phyloP scores from a whole-genome alignment of 108 stramenopile species.

The Fistulifera solaris region DNA sequence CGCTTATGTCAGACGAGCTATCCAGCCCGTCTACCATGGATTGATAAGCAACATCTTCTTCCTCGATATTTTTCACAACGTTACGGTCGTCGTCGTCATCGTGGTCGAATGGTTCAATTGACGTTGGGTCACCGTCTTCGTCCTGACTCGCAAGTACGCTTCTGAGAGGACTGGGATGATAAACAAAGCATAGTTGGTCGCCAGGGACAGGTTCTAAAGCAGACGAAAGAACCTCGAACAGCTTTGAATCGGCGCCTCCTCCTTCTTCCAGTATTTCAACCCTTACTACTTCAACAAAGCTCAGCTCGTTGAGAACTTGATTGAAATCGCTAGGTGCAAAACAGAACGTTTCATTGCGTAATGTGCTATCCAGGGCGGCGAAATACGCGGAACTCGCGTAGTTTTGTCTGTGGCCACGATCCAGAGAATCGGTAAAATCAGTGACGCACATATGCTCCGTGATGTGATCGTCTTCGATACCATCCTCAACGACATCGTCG shows the following conservation, averaged over 20 bases:
- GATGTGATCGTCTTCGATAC: slow-evolving; percentile 25
- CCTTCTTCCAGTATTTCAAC: slow-evolving; percentile 14
- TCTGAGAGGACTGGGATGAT: slow-evolving; percentile 9
- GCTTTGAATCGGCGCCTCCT: slow-evolving; percentile 25
- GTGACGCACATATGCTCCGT: slow-evolving; percentile 45
- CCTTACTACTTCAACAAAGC: slow-evolving; percentile 27
- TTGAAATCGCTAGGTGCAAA: slow-evolving; percentile 12
- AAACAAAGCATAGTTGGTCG: slow-evolving; percentile 39
- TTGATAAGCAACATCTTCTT: too few species aligned
- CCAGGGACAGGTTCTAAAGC: slow-evolving; percentile 45
- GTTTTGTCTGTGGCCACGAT: slow-evolving; percentile 34
- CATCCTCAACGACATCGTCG: slow-evolving; percentile 42
- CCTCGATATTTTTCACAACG: too few species aligned
- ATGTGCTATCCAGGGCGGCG: slow-evolving; percentile 20
- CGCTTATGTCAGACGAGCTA: too few species aligned
- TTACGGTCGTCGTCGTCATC: too few species aligned
- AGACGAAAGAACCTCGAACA: slow-evolving; percentile 27
- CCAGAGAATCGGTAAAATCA: slow-evolving; percentile 37
- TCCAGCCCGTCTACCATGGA: too few species aligned
- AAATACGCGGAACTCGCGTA: slow-evolving; percentile 50
- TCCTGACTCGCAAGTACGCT: not conserved
- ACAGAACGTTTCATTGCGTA: slow-evolving; percentile 8
- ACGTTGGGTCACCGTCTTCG: slow-evolving; percentile 14
- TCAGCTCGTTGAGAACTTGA: slow-evolving; percentile 7
- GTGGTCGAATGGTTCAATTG: not conserved